Percentiles rank a stretch among this genome's conserved stretches.
phyloP scores from a whole-genome alignment of 2,329 filamentous ascomycete species.

The Penicillium sp. region DNA sequence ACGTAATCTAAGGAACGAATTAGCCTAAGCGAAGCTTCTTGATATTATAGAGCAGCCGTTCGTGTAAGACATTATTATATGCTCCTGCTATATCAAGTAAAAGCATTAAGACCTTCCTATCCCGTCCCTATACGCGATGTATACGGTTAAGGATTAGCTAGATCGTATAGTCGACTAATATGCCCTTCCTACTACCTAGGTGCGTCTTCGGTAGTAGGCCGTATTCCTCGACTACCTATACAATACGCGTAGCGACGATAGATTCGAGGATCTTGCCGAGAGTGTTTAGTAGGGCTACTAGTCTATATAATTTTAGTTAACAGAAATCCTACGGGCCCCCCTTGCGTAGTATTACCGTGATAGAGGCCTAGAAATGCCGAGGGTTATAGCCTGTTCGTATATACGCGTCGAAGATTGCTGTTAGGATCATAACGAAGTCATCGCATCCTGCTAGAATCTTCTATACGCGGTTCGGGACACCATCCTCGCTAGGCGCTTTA shows the following conservation, averaged over 20 bases:
- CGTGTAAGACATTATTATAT: constrained; percentile 3
- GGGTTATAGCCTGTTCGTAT: constrained; percentile 6
- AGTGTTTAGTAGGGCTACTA: neutral
- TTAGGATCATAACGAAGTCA: neutral
- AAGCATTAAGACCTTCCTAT: constrained; percentile 1
- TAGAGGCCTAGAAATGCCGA: constrained; percentile 5
- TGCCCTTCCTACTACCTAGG: neutral
- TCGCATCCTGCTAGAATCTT: neutral
- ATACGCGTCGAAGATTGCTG: neutral
- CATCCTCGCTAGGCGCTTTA: neutral
- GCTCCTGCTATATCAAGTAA: neutral
- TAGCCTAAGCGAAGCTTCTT: neutral
- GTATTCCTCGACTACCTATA: constrained; percentile 4
- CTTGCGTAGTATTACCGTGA: constrained; percentile 8
- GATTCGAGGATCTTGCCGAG: neutral
- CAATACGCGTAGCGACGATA: neutral
- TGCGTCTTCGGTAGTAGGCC: neutral
- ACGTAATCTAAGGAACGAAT: neutral
- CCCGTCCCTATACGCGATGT: neutral
- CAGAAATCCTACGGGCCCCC: neutral
- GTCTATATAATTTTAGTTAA: neutral
- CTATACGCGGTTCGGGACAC: neutral
- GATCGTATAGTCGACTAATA: neutral
- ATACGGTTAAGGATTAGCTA: constrained; percentile 5
- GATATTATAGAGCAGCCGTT: constrained; percentile 4